Conservation (phyloP, 345 rosid genomes). For the Rhizophora apiculata region DNA sequence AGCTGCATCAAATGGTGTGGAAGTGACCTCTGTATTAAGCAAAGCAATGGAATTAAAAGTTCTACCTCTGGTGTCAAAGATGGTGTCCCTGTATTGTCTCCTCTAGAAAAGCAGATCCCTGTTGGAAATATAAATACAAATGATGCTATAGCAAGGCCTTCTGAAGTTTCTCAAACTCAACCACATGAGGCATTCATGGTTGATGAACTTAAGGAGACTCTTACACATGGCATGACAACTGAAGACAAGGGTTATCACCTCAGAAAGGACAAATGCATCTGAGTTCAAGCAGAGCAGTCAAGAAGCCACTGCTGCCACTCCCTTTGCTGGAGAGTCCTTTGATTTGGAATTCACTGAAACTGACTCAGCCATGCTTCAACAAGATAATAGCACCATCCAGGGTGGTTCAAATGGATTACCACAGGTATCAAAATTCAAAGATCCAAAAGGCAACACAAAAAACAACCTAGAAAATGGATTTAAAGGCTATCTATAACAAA, state of each 20-base stretch:
- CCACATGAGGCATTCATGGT: background rate
- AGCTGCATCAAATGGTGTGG: background rate
- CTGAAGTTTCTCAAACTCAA: conserved; percentile 11
- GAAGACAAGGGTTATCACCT: conserved; percentile 4
- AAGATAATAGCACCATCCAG: conserved; percentile 5
- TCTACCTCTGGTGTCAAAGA: background rate
- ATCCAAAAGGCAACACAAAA: no score
- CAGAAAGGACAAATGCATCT: conserved; percentile 3
- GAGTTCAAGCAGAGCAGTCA: conserved; percentile 1
- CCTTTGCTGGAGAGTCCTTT: conserved; percentile 1
- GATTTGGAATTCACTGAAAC: conserved; percentile 5
- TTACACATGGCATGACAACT: background rate
- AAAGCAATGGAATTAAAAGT: conserved; percentile 3
- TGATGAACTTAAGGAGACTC: background rate
- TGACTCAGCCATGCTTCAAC: conserved; percentile 7
- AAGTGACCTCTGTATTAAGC: background rate
- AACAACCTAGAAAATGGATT: no score
- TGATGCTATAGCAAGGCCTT: background rate
- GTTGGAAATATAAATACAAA: background rate
- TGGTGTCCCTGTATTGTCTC: conserved; percentile 3
- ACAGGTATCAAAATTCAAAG: conserved; percentile 13
- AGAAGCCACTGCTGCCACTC: conserved; percentile 4
- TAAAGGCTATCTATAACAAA: no score
- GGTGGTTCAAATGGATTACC: background rate
- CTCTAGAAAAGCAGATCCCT: conserved; percentile 9